Evolutionary conservation across 1,139 yeast species (phyloP).

Genomic region (Geotrichum siamense): DNA sequence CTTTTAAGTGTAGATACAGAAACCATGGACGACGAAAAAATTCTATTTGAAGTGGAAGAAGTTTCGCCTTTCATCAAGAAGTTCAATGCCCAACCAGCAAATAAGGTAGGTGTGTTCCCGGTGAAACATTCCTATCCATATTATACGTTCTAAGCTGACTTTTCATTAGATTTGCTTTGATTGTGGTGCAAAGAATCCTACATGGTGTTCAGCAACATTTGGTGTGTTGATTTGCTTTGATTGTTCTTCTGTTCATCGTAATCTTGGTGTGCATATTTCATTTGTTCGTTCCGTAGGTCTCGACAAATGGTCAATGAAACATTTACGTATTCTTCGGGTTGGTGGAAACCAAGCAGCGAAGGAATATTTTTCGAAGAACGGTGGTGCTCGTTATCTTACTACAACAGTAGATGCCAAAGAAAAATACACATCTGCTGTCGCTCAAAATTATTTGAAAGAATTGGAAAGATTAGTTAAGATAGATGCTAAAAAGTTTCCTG

Average conservation of each 20-base stretch:
- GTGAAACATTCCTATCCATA: not conserved
- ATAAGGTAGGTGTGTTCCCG: constrained; percentile 48
- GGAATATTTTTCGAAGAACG: constrained; percentile 67
- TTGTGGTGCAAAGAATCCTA: constrained; percentile 93
- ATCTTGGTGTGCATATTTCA: constrained; percentile 92
- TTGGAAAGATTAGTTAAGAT: constrained; percentile 58
- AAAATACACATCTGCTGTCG: constrained; percentile 75
- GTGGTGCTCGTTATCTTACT: constrained; percentile 63
- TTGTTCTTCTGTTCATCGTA: constrained; percentile 94
- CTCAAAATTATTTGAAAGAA: constrained; percentile 70
- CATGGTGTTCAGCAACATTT: constrained; percentile 98
- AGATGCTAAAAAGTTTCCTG: constrained; percentile 66
- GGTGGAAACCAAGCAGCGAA: constrained; percentile 86
- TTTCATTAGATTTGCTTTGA: constrained; percentile 69
- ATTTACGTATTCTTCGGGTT: constrained; percentile 79
- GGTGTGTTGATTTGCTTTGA: constrained; percentile 95
- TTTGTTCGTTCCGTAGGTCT: constrained; percentile 94
- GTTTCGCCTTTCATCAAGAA: constrained; percentile 51
- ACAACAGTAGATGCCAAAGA: constrained; percentile 57
- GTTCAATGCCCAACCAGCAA: constrained; percentile 59
- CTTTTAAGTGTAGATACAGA: no score
- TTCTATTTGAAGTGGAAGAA: constrained; percentile 52
- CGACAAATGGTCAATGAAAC: constrained; percentile 96
- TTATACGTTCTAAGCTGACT: not conserved
- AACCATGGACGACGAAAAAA: constrained; percentile 42